phyloP scores from a whole-genome alignment of 1,139 yeast species.

The Pneumocystis sp. region DNA sequence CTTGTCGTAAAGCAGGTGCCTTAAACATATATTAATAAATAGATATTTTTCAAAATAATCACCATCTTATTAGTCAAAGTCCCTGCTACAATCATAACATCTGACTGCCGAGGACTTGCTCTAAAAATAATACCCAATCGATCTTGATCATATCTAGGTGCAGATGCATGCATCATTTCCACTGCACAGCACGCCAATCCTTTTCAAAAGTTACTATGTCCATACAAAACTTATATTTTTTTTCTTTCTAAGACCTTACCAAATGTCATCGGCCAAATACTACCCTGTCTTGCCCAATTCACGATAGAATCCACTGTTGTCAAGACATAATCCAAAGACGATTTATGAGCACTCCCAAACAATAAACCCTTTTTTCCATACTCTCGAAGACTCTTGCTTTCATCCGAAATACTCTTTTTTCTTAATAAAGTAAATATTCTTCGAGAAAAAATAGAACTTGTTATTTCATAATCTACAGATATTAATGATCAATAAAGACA shows the following conservation, averaged over 20 bases:
- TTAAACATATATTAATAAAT: conserved; percentile 29
- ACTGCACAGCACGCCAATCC: conserved; percentile 35
- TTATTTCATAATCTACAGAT: neutral
- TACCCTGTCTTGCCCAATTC: conserved; percentile 85
- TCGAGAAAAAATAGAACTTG: neutral
- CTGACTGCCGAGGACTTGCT: conserved; percentile 88
- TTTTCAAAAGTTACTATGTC: neutral
- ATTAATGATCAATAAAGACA: neutral
- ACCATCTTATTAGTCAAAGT: conserved; percentile 60
- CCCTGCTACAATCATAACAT: conserved; percentile 88
- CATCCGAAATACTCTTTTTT: neutral
- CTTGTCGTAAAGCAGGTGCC: conserved; percentile 85
- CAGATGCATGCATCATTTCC: conserved; percentile 90
- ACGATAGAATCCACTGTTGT: conserved; percentile 75
- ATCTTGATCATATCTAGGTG: conserved; percentile 88
- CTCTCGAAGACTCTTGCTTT: neutral
- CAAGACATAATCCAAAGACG: conserved; percentile 60
- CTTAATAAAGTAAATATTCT: neutral
- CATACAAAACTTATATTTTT: conserved; percentile 45
- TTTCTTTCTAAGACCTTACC: conserved; percentile 38
- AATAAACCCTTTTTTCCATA: neutral
- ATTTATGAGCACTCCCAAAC: neutral
- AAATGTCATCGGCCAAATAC: conserved; percentile 89
- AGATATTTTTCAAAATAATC: neutral
- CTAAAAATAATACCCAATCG: conserved; percentile 86